These are phyloP conservation scores for Colletotrichum eremochloae DNA, from an alignment of 2,329 filamentous ascomycete genomes.

Conservation along the genomic window DNA sequence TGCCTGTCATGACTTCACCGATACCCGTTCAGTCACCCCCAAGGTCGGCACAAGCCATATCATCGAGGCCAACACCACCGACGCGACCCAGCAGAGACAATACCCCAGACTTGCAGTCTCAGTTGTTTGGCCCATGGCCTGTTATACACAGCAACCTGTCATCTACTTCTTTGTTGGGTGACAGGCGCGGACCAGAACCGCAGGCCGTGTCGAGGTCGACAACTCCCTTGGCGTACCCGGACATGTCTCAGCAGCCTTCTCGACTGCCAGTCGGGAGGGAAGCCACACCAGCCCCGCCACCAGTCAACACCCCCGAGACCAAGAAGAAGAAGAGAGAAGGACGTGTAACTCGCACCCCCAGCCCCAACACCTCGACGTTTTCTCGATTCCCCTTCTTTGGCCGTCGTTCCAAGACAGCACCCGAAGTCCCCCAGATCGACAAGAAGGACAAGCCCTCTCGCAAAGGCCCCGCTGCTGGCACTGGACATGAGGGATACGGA, in stretches of 20 bases:
- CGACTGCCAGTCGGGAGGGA: constrained; percentile 52
- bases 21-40: constrained; percentile 44
- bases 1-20: constrained; percentile 45
- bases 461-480: constrained; percentile 91
- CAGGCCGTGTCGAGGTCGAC: constrained; percentile 50
- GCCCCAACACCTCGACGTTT: constrained; percentile 69
- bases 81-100: constrained; percentile 77
- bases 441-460: constrained; percentile 70
- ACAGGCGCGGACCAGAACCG: constrained; percentile 61
- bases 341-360: constrained; percentile 61
- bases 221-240: constrained; percentile 50
- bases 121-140: constrained; percentile 64
- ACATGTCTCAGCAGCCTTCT: constrained; percentile 46
- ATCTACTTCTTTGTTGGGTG: constrained; percentile 60
- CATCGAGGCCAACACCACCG: constrained; percentile 61
- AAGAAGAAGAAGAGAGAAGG: constrained; percentile 48
- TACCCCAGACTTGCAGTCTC: constrained; percentile 71
- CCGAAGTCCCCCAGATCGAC: constrained; percentile 62
- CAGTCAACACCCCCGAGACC: constrained; percentile 30
- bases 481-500: constrained; percentile 90
- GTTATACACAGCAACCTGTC: constrained; percentile 74
- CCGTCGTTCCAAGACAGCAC: constrained; percentile 75
- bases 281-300: constrained; percentile 50
- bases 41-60: constrained; percentile 46
- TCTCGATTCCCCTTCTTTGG: constrained; percentile 84